These are phyloP conservation scores for Hypoxylon sp. DNA, from an alignment of 2,329 filamentous ascomycete genomes.

Conservation along the genomic window DNA sequence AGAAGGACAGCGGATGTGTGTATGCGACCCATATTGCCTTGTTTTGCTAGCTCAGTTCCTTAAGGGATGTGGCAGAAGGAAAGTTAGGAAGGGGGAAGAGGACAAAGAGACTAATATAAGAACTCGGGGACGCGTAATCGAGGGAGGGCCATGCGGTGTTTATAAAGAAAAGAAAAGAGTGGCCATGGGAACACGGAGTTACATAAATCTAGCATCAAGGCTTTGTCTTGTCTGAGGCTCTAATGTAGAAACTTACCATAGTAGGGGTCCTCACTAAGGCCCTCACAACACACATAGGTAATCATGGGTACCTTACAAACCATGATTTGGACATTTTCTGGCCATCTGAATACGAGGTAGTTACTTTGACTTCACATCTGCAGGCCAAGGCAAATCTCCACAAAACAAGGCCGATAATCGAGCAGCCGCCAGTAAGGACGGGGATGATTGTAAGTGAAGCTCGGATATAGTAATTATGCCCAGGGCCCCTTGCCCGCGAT, in stretches of 20 bases:
- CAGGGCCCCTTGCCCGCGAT: slow-evolving; percentile 26
- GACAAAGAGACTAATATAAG: slow-evolving; percentile 9
- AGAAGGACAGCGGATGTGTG: slow-evolving; percentile 42
- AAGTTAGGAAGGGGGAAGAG: slow-evolving; percentile 1
- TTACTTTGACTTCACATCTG: slow-evolving; percentile 23
- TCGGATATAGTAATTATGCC: slow-evolving; percentile 34
- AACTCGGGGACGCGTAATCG: slow-evolving; percentile 13
- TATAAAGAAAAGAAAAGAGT: slow-evolving; percentile 31
- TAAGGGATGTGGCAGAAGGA: slow-evolving; percentile 9
- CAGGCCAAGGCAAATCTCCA: slow-evolving; percentile 33
- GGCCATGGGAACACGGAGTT: slow-evolving; percentile 17
- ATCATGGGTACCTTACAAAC: slow-evolving; percentile 27
- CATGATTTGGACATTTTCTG: slow-evolving; percentile 12
- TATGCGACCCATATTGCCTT: slow-evolving; percentile 44
- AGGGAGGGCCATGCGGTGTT: slow-evolving; percentile 29
- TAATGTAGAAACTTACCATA: slow-evolving; percentile 3
- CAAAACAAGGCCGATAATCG: slow-evolving; percentile 25
- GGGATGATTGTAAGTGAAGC: slow-evolving; percentile 36
- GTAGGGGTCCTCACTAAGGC: background rate
- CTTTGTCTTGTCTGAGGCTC: slow-evolving; percentile 39
- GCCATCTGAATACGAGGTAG: background rate
- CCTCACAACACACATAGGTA: slow-evolving; percentile 1
- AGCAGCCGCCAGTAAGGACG: slow-evolving; percentile 32
- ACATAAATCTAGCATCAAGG: slow-evolving; percentile 18
- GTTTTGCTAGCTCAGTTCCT: slow-evolving; percentile 11